A percentile compares a stretch with the other conserved stretches of the same genome.
These are phyloP conservation scores for Colletotrichum higginsianum DNA, from an alignment of 2,329 filamentous ascomycete genomes.

Conservation along the genomic window DNA sequence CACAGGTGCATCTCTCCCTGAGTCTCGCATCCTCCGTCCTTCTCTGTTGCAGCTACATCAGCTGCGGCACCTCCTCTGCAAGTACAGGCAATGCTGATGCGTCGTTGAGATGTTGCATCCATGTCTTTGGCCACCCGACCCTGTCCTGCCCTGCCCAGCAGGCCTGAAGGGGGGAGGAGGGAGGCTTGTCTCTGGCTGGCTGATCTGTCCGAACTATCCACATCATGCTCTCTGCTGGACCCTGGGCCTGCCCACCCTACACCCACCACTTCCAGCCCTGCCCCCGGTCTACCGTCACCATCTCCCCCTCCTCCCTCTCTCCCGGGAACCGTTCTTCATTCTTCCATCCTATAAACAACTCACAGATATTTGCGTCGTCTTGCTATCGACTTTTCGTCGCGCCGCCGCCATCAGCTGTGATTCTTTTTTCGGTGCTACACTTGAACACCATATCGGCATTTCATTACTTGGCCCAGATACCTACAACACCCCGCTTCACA, in stretches of 20 bases:
- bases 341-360: slow-evolving; percentile 10
- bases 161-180: neutral
- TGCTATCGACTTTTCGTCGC: neutral
- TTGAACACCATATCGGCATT: neutral
- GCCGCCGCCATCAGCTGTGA: neutral
- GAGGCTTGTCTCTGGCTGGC: slow-evolving; percentile 17
- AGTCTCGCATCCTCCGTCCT: slow-evolving; percentile 22
- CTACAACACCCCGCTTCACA: slow-evolving; percentile 27
- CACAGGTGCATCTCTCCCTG: slow-evolving; percentile 19
- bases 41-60: neutral
- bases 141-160: slow-evolving; percentile 21
- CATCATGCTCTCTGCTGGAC: slow-evolving; percentile 30
- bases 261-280: slow-evolving; percentile 34
- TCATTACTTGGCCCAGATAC: slow-evolving; percentile 1
- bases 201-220: slow-evolving; percentile 29
- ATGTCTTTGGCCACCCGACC: slow-evolving; percentile 30
- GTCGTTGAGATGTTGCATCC: slow-evolving; percentile 28
- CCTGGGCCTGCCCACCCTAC: slow-evolving; percentile 19
- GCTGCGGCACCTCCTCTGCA: slow-evolving; percentile 8
- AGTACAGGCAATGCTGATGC: slow-evolving; percentile 28
- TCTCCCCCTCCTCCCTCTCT: slow-evolving; percentile 25
- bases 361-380: slow-evolving; percentile 10
- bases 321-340: neutral
- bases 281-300: slow-evolving; percentile 28
- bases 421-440: neutral